Percentiles rank a stretch among this genome's conserved stretches.
phyloP scores from a whole-genome alignment of 495 filamentous ascomycete species.

The Aspergillus affinis region DNA sequence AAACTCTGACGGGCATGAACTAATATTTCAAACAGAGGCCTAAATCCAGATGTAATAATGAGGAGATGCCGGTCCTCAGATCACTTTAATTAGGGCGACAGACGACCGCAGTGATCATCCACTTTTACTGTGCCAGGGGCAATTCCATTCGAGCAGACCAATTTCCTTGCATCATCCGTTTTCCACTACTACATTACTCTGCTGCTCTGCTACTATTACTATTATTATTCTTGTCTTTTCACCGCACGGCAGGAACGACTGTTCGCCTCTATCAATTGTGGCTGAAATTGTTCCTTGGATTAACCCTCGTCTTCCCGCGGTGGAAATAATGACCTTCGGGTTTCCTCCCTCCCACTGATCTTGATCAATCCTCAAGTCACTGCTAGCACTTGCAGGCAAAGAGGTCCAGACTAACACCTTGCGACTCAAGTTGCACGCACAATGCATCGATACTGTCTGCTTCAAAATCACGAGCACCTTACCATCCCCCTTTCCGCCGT shows the following conservation, averaged over 20 bases:
- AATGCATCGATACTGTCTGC: conserved; percentile 33
- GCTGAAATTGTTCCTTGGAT: conserved; percentile 19
- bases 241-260: conserved; percentile 10
- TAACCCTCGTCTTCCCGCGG: conserved; percentile 3
- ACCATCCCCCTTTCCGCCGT: conserved; percentile 13
- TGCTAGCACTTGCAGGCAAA: conserved; percentile 27
- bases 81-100: conserved; percentile 10
- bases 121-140: conserved; percentile 6
- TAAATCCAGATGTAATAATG: conserved; percentile 4
- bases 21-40: background rate
- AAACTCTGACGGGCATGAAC: background rate
- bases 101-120: conserved; percentile 5
- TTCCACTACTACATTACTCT: conserved; percentile 1
- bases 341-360: background rate
- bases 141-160: conserved; percentile 6
- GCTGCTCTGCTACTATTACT: background rate
- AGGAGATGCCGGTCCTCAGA: conserved; percentile 1
- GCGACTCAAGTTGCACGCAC: conserved; percentile 28
- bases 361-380: conserved; percentile 6
- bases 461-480: conserved; percentile 25
- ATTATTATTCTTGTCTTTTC: background rate
- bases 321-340: conserved; percentile 1
- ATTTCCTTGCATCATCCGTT: conserved; percentile 16
- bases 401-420: conserved; percentile 24
- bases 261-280: conserved; percentile 18